Conservation (phyloP, 805 yeast species). For the Saturnispora silvae region DNA sequence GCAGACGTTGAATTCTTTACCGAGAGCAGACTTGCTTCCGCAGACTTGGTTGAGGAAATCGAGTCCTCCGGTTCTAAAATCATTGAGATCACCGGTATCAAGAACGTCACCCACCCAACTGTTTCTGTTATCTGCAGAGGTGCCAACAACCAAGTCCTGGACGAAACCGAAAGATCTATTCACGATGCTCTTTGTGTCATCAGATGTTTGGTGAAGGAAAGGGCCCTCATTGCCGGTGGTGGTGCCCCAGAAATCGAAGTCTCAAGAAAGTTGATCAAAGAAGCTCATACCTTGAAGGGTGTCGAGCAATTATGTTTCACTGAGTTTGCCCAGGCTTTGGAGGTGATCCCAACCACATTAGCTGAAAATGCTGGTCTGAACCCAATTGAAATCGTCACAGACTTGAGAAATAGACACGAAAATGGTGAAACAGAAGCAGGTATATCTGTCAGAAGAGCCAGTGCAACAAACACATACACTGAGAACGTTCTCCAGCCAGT, state of each 20-base stretch:
- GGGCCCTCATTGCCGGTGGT: constrained; percentile 93
- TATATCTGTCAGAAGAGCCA: constrained; percentile 86
- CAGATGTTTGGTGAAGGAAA: constrained; percentile 78
- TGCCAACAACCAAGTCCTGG: constrained; percentile 80
- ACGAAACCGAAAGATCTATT: constrained; percentile 93
- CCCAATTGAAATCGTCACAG: constrained; percentile 85
- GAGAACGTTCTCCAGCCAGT: constrained; percentile 97
- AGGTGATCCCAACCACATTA: constrained; percentile 84
- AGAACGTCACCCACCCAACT: constrained; percentile 47
- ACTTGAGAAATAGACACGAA: constrained; percentile 83
- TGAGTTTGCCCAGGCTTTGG: constrained; percentile 86
- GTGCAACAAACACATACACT: constrained; percentile 80
- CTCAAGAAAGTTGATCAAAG: constrained; percentile 60
- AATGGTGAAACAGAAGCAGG: constrained; percentile 91
- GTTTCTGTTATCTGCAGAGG: constrained; percentile 92
- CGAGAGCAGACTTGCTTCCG: constrained; percentile 86
- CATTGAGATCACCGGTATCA: constrained; percentile 78
- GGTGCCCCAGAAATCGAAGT: constrained; percentile 97
- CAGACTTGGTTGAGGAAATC: constrained; percentile 85
- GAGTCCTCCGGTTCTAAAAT: constrained; percentile 85
- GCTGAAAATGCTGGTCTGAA: constrained; percentile 95
- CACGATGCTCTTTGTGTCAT: constrained; percentile 96
- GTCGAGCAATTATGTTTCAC: constrained; percentile 85
- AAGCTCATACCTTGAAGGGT: constrained; percentile 65
- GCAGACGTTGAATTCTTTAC: constrained; percentile 91